These are phyloP conservation scores for Pulicaria dysenterica DNA, from an alignment of 129 eudicot species.

Conservation along the genomic window DNA sequence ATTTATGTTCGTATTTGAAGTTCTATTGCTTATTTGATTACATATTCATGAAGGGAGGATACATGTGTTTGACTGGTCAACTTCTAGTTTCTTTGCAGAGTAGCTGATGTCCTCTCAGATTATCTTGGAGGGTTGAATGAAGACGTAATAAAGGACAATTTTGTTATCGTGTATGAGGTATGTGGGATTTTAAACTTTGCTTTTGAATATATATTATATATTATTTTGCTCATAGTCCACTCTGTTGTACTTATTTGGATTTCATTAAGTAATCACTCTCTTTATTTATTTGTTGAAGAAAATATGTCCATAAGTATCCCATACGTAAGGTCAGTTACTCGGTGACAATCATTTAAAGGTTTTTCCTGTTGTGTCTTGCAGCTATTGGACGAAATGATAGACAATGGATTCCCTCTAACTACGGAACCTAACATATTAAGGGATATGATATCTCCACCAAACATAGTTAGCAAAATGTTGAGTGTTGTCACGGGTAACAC, in stretches of 20 bases:
- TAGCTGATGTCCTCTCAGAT: constrained; percentile 90
- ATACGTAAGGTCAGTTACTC: too few species aligned
- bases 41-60: constrained; percentile 1
- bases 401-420: constrained; percentile 95
- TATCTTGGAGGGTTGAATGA: constrained; percentile 94
- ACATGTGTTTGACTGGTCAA: constrained; percentile 42
- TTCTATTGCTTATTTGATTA: background rate
- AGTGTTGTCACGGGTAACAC: constrained; percentile 95
- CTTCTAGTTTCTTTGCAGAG: constrained; percentile 97
- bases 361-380: constrained; percentile 38
- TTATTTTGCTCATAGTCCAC: constrained; percentile 19
- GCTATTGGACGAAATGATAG: constrained; percentile 99
- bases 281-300: constrained; percentile 13
- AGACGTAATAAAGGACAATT: constrained; percentile 92
- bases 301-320: background rate
- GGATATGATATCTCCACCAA: constrained; percentile 98
- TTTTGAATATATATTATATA: background rate
- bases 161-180: constrained; percentile 96
- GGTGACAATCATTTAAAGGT: background rate
- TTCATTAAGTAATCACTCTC: background rate
- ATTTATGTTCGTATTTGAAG: constrained; percentile 3
- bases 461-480: constrained; percentile 87
- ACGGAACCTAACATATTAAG: constrained; percentile 88
- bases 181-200: constrained; percentile 16
- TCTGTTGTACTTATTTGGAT: background rate